Evolutionary conservation across 129 eudicot species (phyloP), one percentile per base, ranked within the genome.

Genomic region (Apium graveolens): DNA sequence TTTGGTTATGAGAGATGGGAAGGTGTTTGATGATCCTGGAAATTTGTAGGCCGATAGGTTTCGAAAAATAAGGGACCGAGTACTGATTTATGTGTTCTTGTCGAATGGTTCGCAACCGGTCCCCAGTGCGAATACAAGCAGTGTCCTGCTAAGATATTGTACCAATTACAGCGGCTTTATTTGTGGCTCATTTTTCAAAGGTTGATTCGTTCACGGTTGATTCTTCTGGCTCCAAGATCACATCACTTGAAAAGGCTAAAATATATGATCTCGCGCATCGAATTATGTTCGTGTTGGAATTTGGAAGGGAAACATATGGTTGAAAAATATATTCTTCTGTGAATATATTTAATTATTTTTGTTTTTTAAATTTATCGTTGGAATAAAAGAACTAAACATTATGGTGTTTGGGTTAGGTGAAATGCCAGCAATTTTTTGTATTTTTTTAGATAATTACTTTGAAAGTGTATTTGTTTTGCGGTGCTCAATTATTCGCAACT

Each of bases 81-180:
- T 66, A 66, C 72, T 66, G 38, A 66, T 39, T 32, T 84, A 86
- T 49, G 37, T 88, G 73, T 88, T 68, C 77, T 88, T 90, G 92
- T 88, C 92, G 17, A 88, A 88, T n/a, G 92, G 92, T 75, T 86
- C 92, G 26, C 92, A 76, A 82, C 78, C 26, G 88, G 35, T 11
- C 79, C 38, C 72, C 92, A 49, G 73, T 60, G 80, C 63, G 9
- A 45, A 80, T 5, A 84, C 78, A 88, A 88, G 86, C 90, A 86
- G 55, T 88, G 92, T 53, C 83, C 90, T 0, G 92, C 79, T 13
- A 84, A 78, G 92, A 88, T 11, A 10, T 44, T 35, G 92, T 88
- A 32, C 76, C 90, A 27, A 35, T 81, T 17, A 86, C 88, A 12
- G 92, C 90, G 9, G 76, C 83, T 14, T 55, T 88, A 39, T 73